phyloP scores from a whole-genome alignment of 140 eudicot genomes.

The Ambrosia hybrid region DNA sequence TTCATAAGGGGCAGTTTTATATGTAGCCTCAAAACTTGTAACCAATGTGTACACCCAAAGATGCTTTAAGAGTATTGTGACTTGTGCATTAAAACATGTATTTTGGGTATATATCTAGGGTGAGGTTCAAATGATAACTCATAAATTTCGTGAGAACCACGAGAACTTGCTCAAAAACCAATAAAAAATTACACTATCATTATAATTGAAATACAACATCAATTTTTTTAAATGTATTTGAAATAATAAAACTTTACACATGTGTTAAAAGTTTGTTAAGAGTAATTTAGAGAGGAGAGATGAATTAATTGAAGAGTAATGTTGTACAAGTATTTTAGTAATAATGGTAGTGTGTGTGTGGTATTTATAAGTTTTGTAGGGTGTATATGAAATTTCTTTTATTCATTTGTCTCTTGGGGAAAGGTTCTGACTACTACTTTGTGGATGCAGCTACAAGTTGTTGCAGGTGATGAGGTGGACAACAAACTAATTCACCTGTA shows the following conservation, averaged over 20 bases:
- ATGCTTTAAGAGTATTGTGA: background rate
- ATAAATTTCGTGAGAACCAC: no score
- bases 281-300: no score
- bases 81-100: background rate
- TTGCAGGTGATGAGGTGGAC: constrained; percentile 77
- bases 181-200: no score
- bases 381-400: background rate
- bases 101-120: background rate
- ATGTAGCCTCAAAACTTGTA: constrained; percentile 4
- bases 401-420: background rate
- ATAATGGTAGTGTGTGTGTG: no score
- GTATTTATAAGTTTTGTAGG: background rate
- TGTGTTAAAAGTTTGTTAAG: no score
- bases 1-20: background rate
- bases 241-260: no score
- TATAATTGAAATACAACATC: no score
- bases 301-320: no score
- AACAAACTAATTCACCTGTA: constrained; percentile 73
- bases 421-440: constrained; percentile 1
- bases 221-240: no score
- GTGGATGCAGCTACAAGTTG: constrained; percentile 78
- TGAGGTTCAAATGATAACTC: no score
- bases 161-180: no score
- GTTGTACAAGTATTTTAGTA: no score
- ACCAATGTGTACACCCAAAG: background rate